Conservation (phyloP, 257 asterid genomes). For the Lithospermum erythrorhizon region DNA sequence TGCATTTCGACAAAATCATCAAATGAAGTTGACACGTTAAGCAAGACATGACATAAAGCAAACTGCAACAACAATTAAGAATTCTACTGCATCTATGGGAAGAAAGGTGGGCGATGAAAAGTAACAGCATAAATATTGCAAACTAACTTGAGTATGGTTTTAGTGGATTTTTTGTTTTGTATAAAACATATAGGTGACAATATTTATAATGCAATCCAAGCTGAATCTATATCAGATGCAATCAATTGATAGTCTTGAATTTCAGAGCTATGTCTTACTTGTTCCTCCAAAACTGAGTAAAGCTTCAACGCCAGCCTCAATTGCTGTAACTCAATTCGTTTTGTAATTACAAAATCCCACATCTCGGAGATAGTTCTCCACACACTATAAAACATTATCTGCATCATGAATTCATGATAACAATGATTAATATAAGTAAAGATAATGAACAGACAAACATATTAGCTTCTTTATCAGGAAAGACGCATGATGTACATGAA, state of each 20-base stretch:
- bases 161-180: no score
- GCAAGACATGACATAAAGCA: background rate
- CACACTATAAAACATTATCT: constrained; percentile 53
- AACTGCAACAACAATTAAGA: background rate
- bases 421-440: background rate
- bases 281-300: constrained; percentile 46
- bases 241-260: background rate
- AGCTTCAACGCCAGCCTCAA: constrained; percentile 53
- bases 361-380: constrained; percentile 43
- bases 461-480: background rate
- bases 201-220: no score
- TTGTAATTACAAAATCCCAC: constrained; percentile 41
- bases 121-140: no score
- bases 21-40: background rate
- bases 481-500: background rate
- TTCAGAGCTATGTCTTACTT: constrained; percentile 30
- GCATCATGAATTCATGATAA: constrained; percentile 40
- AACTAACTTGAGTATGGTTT: no score
- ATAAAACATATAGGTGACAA: no score
- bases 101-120: no score
- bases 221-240: no score
- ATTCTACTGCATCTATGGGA: background rate
- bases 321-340: constrained; percentile 53
- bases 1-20: background rate
- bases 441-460: background rate